phyloP scores from a whole-genome alignment of 192 early-diverging fungal genomes.

The Dissophora globulifera region DNA sequence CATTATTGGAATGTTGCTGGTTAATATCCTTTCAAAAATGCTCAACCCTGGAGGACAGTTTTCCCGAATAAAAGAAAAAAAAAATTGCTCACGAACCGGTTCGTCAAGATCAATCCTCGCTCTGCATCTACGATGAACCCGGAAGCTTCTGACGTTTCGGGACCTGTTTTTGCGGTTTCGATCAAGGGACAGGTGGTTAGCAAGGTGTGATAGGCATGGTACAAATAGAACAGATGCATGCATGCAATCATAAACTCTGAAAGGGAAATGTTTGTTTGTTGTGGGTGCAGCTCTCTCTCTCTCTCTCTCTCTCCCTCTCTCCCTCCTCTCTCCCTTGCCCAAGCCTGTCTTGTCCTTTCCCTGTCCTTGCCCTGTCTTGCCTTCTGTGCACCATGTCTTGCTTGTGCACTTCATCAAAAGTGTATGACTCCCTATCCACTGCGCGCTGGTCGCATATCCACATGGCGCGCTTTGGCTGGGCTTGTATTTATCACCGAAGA shows the following conservation, averaged over 20 bases:
- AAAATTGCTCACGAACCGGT: conserved; percentile 57
- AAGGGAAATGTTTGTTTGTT: conserved; percentile 1
- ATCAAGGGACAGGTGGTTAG: too few relatives aligned
- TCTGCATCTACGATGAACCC: conserved; percentile 86
- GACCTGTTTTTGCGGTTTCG: conserved; percentile 36
- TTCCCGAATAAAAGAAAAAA: too few relatives aligned
- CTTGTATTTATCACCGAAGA: not conserved
- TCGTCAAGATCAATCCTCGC: conserved; percentile 76
- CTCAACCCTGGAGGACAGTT: too few relatives aligned
- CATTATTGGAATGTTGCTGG: not conserved
- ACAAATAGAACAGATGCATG: conserved; percentile 6
- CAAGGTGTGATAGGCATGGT: not conserved
- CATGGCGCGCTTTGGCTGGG: too few relatives aligned
- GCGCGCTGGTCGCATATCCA: too few relatives aligned
- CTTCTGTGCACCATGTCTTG: conserved; percentile 4
- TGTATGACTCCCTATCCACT: too few relatives aligned
- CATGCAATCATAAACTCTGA: conserved; percentile 4
- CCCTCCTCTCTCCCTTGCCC: too few relatives aligned
- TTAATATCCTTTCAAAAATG: too few relatives aligned
- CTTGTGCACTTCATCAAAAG: too few relatives aligned
- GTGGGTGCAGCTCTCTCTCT: not conserved
- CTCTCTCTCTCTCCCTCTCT: not conserved
- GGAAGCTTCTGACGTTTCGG: conserved; percentile 79
- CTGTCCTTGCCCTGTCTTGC: not conserved
- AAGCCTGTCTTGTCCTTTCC: not conserved